Percentiles rank a stretch among this genome's conserved stretches.
These are phyloP conservation scores for Phlyctochytrium planicorne DNA, from an alignment of 192 early-diverging fungal species.

Conservation along the genomic window DNA sequence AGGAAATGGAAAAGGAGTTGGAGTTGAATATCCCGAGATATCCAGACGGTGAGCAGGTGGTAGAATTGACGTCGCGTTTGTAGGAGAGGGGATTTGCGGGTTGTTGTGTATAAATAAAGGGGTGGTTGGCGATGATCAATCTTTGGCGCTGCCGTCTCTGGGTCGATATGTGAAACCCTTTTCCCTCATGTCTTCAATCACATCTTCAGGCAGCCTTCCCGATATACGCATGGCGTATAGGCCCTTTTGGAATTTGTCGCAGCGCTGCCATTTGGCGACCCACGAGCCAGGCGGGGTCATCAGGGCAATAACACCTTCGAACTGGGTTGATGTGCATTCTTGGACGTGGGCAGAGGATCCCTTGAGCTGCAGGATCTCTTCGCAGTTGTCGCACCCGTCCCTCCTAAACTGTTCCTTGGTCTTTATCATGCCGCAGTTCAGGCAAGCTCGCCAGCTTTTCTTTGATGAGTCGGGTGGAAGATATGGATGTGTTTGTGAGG, in stretches of 20 bases:
- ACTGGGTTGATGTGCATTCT: conserved; percentile 41
- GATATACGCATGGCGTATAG: conserved; percentile 52
- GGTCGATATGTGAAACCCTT: conserved; percentile 49
- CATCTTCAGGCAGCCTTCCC: conserved; percentile 46
- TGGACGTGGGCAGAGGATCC: conserved; percentile 10
- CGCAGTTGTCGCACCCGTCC: conserved; percentile 56
- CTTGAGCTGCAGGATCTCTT: conserved; percentile 39
- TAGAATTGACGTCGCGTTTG: conserved; percentile 14
- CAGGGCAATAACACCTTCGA: conserved; percentile 50
- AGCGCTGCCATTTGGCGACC: conserved; percentile 55
- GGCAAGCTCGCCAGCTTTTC: conserved; percentile 49
- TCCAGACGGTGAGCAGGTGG: conserved; percentile 65
- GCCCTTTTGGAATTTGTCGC: conserved; percentile 49
- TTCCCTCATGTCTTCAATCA: conserved; percentile 35
- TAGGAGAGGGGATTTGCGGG: background rate
- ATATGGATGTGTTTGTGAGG: no score
- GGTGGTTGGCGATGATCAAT: conserved; percentile 22
- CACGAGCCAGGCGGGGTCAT: conserved; percentile 41
- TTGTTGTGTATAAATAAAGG: background rate
- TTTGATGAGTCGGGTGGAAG: conserved; percentile 61
- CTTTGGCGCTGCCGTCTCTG: conserved; percentile 49
- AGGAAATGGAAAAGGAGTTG: conserved; percentile 62
- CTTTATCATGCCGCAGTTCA: conserved; percentile 53
- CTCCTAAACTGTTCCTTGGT: conserved; percentile 32
- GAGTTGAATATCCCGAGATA: conserved; percentile 70